Evolutionary conservation across 1,139 yeast genomes (phyloP), one percentile per base, ranked within the genome.

Genomic region (Groenewaldozyma auringiensis): DNA sequence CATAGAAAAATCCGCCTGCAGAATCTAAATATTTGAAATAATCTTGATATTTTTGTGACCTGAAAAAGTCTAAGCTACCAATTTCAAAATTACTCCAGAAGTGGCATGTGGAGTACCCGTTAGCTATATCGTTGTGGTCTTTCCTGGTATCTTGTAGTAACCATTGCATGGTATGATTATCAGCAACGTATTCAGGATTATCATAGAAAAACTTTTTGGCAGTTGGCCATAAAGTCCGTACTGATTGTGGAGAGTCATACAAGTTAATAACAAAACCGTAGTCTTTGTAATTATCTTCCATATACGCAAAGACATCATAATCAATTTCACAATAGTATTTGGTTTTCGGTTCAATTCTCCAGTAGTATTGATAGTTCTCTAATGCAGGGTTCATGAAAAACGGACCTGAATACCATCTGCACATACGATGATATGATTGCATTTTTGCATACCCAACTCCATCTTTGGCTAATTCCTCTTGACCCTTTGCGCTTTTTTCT

Each of bases 1-100:
- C 95, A 57, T 85, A 85, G 60, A 83, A 86, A 58, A 85, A 85
- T 2, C 88, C 88, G 13, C 95, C 94, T 0, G 79, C 65, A 3
- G 70, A 54, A 52, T 86, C 94, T 37, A 86, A 67, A 58, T 72
- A 66, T 42, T 81, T 70, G 52, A 81, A 77, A 80, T 85, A 86
- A 17, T 69, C 67, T 37, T 69, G 66, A 61, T 86, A 86, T 1
- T 84, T 78, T 50, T 81, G 79, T 18, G 74, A 66, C 38, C 95
- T 67, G 66, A 72, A 84, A 55, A 86, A 86, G 54, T 84, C 87
- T 82, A 86, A 75, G 55, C 83, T 82, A 20, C 81, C 94, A 51
- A 85, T 52, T 59, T 85, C 95, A 57, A 85, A 85, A 63, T 85
- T 85, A 37, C 89, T 78, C 95, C 95, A 85, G 62, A 84, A 85